Evolutionary conservation across 2,329 filamentous ascomycete genomes (phyloP).

Genomic region (Colletotrichum tamarilloi): DNA sequence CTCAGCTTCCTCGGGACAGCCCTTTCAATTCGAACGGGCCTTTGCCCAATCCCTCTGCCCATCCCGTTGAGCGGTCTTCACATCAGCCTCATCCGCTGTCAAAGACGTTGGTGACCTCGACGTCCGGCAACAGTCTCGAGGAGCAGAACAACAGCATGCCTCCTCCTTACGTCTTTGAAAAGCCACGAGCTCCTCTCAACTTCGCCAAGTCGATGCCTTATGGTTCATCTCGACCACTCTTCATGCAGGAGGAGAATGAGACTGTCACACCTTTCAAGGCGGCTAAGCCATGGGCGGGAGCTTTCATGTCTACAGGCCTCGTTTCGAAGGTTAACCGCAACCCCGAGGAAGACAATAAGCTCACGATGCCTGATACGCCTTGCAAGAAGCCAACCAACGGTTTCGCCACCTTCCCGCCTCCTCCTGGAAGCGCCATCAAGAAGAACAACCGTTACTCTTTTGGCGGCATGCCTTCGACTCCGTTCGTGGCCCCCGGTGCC

Average conservation of each 20-base stretch:
- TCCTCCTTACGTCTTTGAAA: conserved; percentile 67
- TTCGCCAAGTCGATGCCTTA: conserved; percentile 83
- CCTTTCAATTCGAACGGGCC: conserved; percentile 69
- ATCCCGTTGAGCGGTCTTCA: conserved; percentile 55
- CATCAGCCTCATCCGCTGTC: conserved; percentile 85
- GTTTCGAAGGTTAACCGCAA: conserved; percentile 95
- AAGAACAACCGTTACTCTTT: conserved; percentile 79
- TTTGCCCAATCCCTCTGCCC: conserved; percentile 64
- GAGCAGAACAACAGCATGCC: conserved; percentile 66
- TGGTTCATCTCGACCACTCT: conserved; percentile 54
- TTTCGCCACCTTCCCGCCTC: conserved; percentile 74
- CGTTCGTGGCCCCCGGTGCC: conserved; percentile 73
- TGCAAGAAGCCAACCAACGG: conserved; percentile 86
- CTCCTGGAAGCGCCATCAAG: conserved; percentile 70
- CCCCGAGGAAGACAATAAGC: conserved; percentile 73
- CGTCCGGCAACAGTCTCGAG: conserved; percentile 80
- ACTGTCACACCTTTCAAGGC: conserved; percentile 68
- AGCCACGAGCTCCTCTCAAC: conserved; percentile 59
- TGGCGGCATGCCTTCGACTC: conserved; percentile 78
- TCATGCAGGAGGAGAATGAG: conserved; percentile 33
- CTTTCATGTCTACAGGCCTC: conserved; percentile 93
- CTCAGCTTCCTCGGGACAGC: conserved; percentile 69
- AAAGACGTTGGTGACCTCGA: conserved; percentile 86
- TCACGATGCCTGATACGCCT: conserved; percentile 90
- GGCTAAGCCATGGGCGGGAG: conserved; percentile 80